Evolutionary conservation across 768 basidiomycete species (phyloP), one percentile per base, ranked within the genome.

Genomic region (Pisolithus microcarpus): DNA sequence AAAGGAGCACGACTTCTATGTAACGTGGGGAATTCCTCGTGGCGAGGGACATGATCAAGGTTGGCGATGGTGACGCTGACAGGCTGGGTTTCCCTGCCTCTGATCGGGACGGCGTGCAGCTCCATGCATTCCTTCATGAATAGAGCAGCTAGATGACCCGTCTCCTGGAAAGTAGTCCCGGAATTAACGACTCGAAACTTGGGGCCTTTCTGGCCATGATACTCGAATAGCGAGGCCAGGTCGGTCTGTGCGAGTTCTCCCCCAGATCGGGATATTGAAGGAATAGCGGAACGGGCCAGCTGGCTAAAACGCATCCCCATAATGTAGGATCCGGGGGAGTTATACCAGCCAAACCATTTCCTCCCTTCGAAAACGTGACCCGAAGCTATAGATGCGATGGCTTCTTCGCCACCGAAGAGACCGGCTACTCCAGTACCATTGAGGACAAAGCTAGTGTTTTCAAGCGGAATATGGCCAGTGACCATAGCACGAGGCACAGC

Each of bases 61-160:
- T 63, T 42, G 7, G 61, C 49, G 43, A 68, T 37, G 7, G 61
- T 60, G 10, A 68, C 54, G 15, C 52, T 19, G 1, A 26, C 36
- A 3, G 52, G 50, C 5, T 34, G 49, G 1, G 60, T 60, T 9
- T 16, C 23, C 26, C 62, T 62, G 18, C 60, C 58, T 3, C 7
- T 3, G n/a, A 58, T 49, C 7, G 10, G 2, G 4, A 3, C n/a
- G 1, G 7, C 21, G 6, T 7, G 7, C 15, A 58, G 19, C 26
- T 56, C 57, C 30, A 51, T 58, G 52, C 61, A 58, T 2, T 38
- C 43, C 37, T 66, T 51, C 42, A 60, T 48, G 10, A 57, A 52
- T 13, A 69, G 44, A 44, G 68, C 48, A 0, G 57, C 68, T n/a
- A 70, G 15, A 50, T 68, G 61, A 7, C 64, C 62, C 18, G 65